Conservation (phyloP, 768 basidiomycete species). For the Tubosaeta brunneosetosa region DNA sequence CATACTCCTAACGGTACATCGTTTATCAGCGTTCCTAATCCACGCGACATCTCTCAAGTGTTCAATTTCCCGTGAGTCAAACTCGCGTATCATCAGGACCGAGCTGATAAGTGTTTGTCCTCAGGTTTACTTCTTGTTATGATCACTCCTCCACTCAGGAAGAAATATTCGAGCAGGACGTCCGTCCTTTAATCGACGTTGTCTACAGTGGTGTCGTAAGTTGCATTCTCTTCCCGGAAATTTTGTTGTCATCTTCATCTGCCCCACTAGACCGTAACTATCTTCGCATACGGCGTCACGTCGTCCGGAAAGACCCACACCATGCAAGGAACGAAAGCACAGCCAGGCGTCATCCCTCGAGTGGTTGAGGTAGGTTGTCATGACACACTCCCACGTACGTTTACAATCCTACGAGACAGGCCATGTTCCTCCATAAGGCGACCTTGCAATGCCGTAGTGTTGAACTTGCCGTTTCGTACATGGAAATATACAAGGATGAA, state of each 20-base stretch:
- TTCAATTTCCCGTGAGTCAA: slow-evolving; percentile 69
- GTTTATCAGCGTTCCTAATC: slow-evolving; percentile 64
- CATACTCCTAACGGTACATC: slow-evolving; percentile 40
- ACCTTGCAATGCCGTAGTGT: slow-evolving; percentile 39
- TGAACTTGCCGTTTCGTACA: slow-evolving; percentile 61
- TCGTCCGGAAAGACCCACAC: slow-evolving; percentile 91
- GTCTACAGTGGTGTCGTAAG: slow-evolving; percentile 73
- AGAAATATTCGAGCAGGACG: slow-evolving; percentile 72
- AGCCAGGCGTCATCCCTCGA: slow-evolving; percentile 85
- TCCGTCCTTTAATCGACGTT: slow-evolving; percentile 72
- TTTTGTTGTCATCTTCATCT: not conserved
- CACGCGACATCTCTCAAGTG: slow-evolving; percentile 61
- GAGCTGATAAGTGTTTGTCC: slow-evolving; percentile 1
- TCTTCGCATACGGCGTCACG: slow-evolving; percentile 89
- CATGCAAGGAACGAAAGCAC: slow-evolving; percentile 72
- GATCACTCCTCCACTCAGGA: slow-evolving; percentile 66
- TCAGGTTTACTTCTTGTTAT: slow-evolving; percentile 72
- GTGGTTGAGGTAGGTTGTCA: slow-evolving; percentile 57
- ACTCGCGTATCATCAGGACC: not conserved
- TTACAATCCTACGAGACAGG: slow-evolving; percentile 31
- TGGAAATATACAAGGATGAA: slow-evolving; percentile 92
- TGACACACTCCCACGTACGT: not conserved
- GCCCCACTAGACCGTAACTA: slow-evolving; percentile 63
- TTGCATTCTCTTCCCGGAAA: not conserved
- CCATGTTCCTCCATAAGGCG: slow-evolving; percentile 51